phyloP scores from a whole-genome alignment of 2,329 filamentous ascomycete genomes.

The Fusarium sp. region DNA sequence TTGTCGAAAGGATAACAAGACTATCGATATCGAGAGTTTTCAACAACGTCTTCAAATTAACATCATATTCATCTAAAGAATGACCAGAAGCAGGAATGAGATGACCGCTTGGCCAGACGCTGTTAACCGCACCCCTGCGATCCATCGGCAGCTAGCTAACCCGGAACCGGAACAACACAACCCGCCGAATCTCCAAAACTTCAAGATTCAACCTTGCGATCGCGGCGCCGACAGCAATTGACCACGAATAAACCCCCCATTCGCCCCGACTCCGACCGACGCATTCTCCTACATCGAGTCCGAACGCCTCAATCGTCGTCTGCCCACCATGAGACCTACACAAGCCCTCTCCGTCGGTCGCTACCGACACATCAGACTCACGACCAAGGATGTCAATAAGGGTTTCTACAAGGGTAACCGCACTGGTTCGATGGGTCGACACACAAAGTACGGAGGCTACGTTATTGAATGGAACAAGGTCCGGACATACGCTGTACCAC shows the following conservation, averaged over 20 bases:
- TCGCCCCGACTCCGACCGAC: constrained; percentile 16
- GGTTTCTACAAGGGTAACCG: constrained; percentile 98
- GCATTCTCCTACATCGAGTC: constrained; percentile 1
- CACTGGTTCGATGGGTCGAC: constrained; percentile 87
- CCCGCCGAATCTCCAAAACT: constrained; percentile 41
- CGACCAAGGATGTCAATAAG: constrained; percentile 92
- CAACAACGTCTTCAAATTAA: neutral
- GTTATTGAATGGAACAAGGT: constrained; percentile 89
- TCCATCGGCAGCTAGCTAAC: constrained; percentile 31
- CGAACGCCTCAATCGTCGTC: neutral
- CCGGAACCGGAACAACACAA: constrained; percentile 53
- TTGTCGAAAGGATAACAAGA: neutral
- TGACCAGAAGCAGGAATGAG: constrained; percentile 1
- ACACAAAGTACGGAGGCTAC: constrained; percentile 89
- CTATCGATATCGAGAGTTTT: neutral
- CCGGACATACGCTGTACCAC: constrained; percentile 89
- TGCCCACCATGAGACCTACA: constrained; percentile 75
- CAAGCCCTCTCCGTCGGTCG: constrained; percentile 75
- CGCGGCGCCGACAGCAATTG: constrained; percentile 15
- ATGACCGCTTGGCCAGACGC: constrained; percentile 9
- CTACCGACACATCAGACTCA: constrained; percentile 83
- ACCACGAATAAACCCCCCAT: constrained; percentile 19
- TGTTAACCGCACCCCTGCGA: constrained; percentile 36
- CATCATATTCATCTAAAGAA: constrained; percentile 4
- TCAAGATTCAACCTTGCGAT: constrained; percentile 38